Evolutionary conservation across 352 stramenopile genomes (phyloP), one percentile per base, ranked within the genome.

Genomic region (Globisporangium echinulatum): DNA sequence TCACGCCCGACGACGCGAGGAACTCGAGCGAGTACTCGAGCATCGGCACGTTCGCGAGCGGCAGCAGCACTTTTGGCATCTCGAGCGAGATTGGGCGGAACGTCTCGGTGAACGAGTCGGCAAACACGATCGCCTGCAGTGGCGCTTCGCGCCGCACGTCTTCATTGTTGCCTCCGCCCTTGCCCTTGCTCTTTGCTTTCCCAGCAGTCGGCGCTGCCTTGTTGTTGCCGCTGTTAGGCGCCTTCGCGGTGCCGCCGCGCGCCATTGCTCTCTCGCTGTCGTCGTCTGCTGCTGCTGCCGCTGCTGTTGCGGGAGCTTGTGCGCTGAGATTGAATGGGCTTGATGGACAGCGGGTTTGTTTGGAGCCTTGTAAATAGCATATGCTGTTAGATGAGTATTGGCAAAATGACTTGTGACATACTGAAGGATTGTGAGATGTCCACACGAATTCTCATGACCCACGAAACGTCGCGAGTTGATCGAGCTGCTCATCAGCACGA

Each of bases 11-110:
- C 14, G 86, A 83, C 25, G 86, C 90, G 11, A 99, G 80, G 64
- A 98, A 98, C 74, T 99, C 96, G 48, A 99, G 85, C 52, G 94
- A 88, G 72, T 99, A 99, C 71, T 99, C 94, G 59, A 99, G 78
- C 74, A 99, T 91, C 0, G 95, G 86, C 13, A 98, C 88, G 78
- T 99, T 99, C 53, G 96, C 96, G 38, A 99, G 76, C 13, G 96
- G 96, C 46, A 98, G 90, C 19, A 99, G 69, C 19, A 98, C 85
- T 72, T 99, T 98, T 42, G 94, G 93, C 55, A 73, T 67, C 47
- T 82, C 63, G n/a, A 90, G 68, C 55, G 86, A 94, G 58, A 97
- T 89, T 38, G 91, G 96, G 38, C 94, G 88, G 79, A 98, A 98
- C 51, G 90, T 96, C 64, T 97, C 90, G 7, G 77, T 81, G 73